Evolutionary conservation across 768 basidiomycete genomes (phyloP), one percentile per base, ranked within the genome.

Genomic region (Leucosporidium yakuticum): DNA sequence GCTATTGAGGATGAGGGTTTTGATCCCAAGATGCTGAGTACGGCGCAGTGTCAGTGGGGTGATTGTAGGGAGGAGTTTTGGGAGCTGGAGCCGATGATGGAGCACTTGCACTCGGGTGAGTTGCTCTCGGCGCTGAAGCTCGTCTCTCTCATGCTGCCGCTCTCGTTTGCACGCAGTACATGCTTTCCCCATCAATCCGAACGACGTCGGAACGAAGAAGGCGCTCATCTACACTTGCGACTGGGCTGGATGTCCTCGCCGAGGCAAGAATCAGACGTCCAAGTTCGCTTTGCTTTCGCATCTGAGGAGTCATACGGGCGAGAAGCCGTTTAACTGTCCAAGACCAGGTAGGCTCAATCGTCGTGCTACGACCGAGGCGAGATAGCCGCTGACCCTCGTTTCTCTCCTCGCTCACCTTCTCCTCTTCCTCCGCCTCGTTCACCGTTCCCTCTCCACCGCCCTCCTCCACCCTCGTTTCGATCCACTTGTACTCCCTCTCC

Each of bases 241-340:
- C 81, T 97, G 93, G 93, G 79, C 84, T 25, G 86, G 86, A 6
- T 97, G 93, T 79, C 80, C 81, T 25, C 84, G 93, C 23, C 83
- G 87, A 62, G 90, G 91, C 5, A 82, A 92, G 60, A 83, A 88
- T 1, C 93, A 96, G 77, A 90, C 89, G 0, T 91, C 89, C 6
- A 85, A 91, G 31, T 95, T 93, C 73, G 90, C 92, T 8, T 84
- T 97, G 57, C 86, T 93, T 65, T 90, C 90, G 6, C 93, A 97
- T 77, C 85, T 92, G 58, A 85, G 93, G 39, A 90, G 88, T 17
- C 93, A 97, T 77, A 95, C 93, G 0, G 93, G 93, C 62, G 93
- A 97, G 79, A 92, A 92, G 75, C 93, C 92, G 0, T 96, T 92
- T 76, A 86, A 84, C 29, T 97, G 93, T 76, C 79, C 85, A 17